phyloP scores from a whole-genome alignment of 768 basidiomycete genomes.

The Lenzites betulinus region DNA sequence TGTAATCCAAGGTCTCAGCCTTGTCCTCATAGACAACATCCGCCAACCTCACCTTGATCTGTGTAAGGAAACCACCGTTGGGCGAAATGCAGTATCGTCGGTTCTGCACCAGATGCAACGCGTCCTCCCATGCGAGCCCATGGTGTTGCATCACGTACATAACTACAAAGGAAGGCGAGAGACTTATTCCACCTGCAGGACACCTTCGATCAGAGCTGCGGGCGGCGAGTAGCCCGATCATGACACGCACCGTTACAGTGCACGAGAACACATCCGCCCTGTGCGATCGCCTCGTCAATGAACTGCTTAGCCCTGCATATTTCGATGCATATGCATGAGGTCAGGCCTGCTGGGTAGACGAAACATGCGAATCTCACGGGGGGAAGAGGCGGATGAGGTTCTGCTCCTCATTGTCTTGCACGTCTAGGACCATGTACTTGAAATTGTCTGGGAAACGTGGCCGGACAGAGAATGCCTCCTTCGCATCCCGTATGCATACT shows the following conservation, averaged over 20 bases:
- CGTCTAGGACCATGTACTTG: slow-evolving; percentile 77
- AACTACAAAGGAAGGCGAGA: slow-evolving; percentile 87
- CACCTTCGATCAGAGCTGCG: neutral
- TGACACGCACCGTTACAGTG: slow-evolving; percentile 77
- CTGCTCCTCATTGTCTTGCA: slow-evolving; percentile 92
- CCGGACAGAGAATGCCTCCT: slow-evolving; percentile 87
- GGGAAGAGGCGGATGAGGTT: slow-evolving; percentile 92
- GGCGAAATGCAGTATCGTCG: slow-evolving; percentile 93
- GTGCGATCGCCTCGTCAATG: slow-evolving; percentile 67
- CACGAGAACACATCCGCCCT: slow-evolving; percentile 77
- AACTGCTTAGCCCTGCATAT: slow-evolving; percentile 67
- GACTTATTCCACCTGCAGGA: slow-evolving; percentile 74
- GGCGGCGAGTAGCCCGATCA: neutral
- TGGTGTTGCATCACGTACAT: slow-evolving; percentile 93
- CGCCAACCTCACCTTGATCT: slow-evolving; percentile 69
- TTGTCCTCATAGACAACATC: neutral
- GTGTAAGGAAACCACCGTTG: slow-evolving; percentile 88
- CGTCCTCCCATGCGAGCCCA: slow-evolving; percentile 84
- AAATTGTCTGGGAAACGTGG: slow-evolving; percentile 84
- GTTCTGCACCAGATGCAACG: slow-evolving; percentile 85
- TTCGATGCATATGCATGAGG: neutral
- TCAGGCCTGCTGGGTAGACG: neutral
- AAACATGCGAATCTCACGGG: slow-evolving; percentile 45
- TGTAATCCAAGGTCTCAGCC: neutral
- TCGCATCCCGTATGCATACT: slow-evolving; percentile 85